Conservation (phyloP, 768 basidiomycete species). For the Steccherinum ochraceum region DNA sequence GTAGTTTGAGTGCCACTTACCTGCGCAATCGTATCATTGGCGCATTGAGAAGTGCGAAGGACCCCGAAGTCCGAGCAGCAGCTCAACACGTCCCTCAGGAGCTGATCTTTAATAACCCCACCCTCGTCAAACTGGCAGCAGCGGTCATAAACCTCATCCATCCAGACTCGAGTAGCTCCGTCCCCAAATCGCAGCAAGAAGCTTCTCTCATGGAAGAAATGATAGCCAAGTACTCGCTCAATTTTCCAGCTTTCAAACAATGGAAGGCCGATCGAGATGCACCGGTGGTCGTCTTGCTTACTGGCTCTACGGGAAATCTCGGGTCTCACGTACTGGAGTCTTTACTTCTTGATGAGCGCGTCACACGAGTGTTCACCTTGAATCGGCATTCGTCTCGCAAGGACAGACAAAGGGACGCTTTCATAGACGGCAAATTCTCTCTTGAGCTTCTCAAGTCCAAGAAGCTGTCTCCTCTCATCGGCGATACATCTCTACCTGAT, state of each 20-base stretch:
- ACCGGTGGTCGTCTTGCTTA: conserved; percentile 9
- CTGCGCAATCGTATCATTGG: conserved; percentile 7
- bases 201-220: conserved; percentile 4
- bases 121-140: conserved; percentile 1
- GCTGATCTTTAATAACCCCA: conserved; percentile 9
- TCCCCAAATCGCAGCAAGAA: background rate
- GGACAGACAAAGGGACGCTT: background rate
- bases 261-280: no score
- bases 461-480: background rate
- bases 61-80: background rate
- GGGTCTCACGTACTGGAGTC: conserved; percentile 7
- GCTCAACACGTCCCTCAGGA: conserved; percentile 6
- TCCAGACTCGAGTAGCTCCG: no score
- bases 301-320: conserved; percentile 9
- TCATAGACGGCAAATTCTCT: conserved; percentile 3
- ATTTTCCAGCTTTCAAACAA: conserved; percentile 1
- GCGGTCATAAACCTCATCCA: background rate
- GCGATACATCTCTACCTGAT: background rate
- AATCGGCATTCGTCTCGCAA: background rate
- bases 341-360: conserved; percentile 1
- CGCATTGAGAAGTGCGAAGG: background rate
- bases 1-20: conserved; percentile 9
- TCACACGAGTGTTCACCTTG: conserved; percentile 4
- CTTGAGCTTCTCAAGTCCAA: background rate
- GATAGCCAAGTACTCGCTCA: conserved; percentile 1